A percentile compares a stretch with the other conserved stretches of the same genome.
phyloP scores from a whole-genome alignment of 2,329 filamentous ascomycete species.

The Aotearoamyces nothofagi region DNA sequence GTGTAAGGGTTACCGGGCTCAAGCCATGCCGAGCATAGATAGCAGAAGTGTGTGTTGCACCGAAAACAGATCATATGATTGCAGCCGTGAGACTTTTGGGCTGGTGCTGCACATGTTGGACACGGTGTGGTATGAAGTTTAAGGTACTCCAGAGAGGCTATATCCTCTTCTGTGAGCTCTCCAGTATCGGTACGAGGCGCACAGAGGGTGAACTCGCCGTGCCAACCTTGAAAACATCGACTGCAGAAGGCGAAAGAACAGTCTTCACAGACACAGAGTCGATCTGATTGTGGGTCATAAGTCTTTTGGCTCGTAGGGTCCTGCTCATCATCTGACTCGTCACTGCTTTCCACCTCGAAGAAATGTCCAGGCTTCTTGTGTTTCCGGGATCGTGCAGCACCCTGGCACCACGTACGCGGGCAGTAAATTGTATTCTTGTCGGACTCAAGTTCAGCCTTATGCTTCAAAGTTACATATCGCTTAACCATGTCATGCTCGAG shows the following conservation, averaged over 20 bases:
- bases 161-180: slow-evolving; percentile 71
- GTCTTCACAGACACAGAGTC: slow-evolving; percentile 74
- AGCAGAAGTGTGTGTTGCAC: slow-evolving; percentile 89
- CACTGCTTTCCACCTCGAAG: slow-evolving; percentile 39
- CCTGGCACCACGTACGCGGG: slow-evolving; percentile 83
- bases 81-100: slow-evolving; percentile 85
- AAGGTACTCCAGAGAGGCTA: slow-evolving; percentile 76
- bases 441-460: slow-evolving; percentile 82
- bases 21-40: slow-evolving; percentile 82
- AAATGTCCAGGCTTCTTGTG: slow-evolving; percentile 57
- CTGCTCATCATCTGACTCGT: slow-evolving; percentile 27
- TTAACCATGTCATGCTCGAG: slow-evolving; percentile 58
- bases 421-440: slow-evolving; percentile 91
- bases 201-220: slow-evolving; percentile 67
- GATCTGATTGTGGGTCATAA: slow-evolving; percentile 31
- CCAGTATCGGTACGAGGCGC: slow-evolving; percentile 47
- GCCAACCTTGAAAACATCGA: slow-evolving; percentile 64
- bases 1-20: slow-evolving; percentile 66
- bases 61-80: slow-evolving; percentile 94
- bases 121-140: slow-evolving; percentile 70
- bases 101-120: slow-evolving; percentile 71
- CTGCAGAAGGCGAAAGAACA: slow-evolving; percentile 81
- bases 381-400: slow-evolving; percentile 63
- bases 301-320: slow-evolving; percentile 8
- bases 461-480: slow-evolving; percentile 78